These are phyloP conservation scores for Plenodomus lindquistii DNA, from an alignment of 2,329 filamentous ascomycete genomes.

Conservation along the genomic window DNA sequence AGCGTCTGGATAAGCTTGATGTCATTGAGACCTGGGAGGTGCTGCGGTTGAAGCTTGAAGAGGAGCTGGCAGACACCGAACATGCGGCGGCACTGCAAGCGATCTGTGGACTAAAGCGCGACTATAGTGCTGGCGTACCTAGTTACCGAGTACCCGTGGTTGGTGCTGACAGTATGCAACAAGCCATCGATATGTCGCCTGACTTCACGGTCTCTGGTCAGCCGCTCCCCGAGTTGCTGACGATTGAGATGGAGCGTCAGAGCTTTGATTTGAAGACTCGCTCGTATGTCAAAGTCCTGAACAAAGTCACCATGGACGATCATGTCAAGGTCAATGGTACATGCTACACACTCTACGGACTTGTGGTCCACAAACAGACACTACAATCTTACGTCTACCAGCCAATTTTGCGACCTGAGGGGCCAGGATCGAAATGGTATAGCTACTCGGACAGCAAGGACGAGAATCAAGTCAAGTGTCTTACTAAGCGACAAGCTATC, in stretches of 20 bases:
- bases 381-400: slow-evolving; percentile 63
- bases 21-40: slow-evolving; percentile 61
- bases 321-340: slow-evolving; percentile 53
- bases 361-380: slow-evolving; percentile 62
- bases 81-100: slow-evolving; percentile 46
- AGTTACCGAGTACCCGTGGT: slow-evolving; percentile 43
- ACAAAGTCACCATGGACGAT: slow-evolving; percentile 62
- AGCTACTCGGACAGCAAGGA: slow-evolving; percentile 59
- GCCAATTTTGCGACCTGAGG: slow-evolving; percentile 62
- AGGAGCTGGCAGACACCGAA: slow-evolving; percentile 55
- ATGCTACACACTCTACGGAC: slow-evolving; percentile 62
- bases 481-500: slow-evolving; percentile 60
- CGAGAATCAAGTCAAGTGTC: slow-evolving; percentile 59
- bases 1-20: slow-evolving; percentile 50
- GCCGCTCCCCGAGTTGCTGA: slow-evolving; percentile 54
- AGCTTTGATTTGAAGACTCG: slow-evolving; percentile 58
- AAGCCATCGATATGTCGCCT: slow-evolving; percentile 44
- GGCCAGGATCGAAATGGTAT: slow-evolving; percentile 61
- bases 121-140: slow-evolving; percentile 37
- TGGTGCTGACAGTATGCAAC: slow-evolving; percentile 45
- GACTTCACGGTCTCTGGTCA: slow-evolving; percentile 25
- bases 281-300: slow-evolving; percentile 61
- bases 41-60: slow-evolving; percentile 55
- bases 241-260: slow-evolving; percentile 62
- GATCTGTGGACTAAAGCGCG: slow-evolving; percentile 52